Base-by-base conservation (phyloP, 306 rosid genomes). In the Quercus dentata region DNA sequence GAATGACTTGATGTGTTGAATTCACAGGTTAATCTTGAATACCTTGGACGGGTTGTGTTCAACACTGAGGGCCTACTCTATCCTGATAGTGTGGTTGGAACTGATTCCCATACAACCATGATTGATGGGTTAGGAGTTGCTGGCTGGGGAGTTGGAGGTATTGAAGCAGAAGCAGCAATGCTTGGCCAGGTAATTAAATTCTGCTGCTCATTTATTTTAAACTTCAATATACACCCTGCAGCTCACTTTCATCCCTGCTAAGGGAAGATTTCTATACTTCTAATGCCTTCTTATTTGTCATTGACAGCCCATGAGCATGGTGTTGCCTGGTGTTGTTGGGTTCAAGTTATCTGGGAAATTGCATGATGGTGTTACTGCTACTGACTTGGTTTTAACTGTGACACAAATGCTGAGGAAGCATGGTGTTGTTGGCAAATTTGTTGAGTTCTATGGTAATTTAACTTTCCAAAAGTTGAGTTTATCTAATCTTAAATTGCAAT, bases 111-210 rank as follows among this genome's bases (percentile, higher is more conserved):
- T 75, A 94, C 97, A 74, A 91, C 97, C 63, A 94, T 94, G 98
- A 94, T 94, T 57, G 98, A 94, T 69, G 97, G 98, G 68, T 88
- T 94, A 77, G 94, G 97, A 49, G 98, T 92, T 79, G 97, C 98
- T 76, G 97, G 98, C 49, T 94, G 97, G 97, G 97, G 97, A 74
- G 97, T 94, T 79, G 97, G 98, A 62, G 97, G 98, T 81, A 94
- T 94, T 76, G 98, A 94, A 87, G 98, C 97, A 5, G 98, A 94
- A 86, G 93, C 97, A 57, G 84, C 97, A 76, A 92, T 94, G 98
- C 98, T 94, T 81, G 97, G 98, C 57, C 93, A 94, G 97, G 98
- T 94, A 86, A 73, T 85, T 61, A 74, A 65, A 67, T 69, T 77
- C 57, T 74, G 67, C 56, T 61, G 11, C 41, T 51, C 71, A 31